phyloP scores from a whole-genome alignment of 441 rosid species.

The Gossypium davidsonii region DNA sequence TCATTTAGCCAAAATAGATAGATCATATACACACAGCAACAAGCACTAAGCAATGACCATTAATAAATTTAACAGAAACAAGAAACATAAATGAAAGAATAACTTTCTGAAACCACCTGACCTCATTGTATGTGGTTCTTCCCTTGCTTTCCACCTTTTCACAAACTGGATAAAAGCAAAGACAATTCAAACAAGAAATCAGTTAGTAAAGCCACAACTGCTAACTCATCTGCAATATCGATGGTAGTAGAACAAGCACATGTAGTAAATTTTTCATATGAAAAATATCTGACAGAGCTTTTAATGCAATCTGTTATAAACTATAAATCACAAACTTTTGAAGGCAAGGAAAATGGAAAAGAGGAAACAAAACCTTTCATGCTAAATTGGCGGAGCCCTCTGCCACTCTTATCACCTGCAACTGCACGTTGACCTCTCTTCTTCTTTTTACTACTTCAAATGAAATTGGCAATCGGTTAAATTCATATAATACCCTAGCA shows the following conservation, averaged over 20 bases:
- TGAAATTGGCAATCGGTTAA: slow-evolving; percentile 17
- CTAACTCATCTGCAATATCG: background rate
- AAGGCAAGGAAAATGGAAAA: background rate
- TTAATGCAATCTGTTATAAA: background rate
- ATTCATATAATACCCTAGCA: background rate
- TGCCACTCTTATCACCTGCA: slow-evolving; percentile 84
- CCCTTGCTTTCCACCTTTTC: slow-evolving; percentile 99
- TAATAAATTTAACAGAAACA: slow-evolving; percentile 1
- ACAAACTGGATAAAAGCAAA: slow-evolving; percentile 53
- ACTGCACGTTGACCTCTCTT: slow-evolving; percentile 78
- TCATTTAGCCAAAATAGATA: background rate
- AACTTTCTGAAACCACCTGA: slow-evolving; percentile 37
- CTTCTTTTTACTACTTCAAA: slow-evolving; percentile 68
- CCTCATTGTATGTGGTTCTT: slow-evolving; percentile 98
- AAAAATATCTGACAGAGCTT: background rate
- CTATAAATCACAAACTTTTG: background rate
- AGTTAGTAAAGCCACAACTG: background rate
- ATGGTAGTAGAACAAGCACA: background rate
- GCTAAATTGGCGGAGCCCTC: slow-evolving; percentile 97
- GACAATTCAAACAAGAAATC: slow-evolving; percentile 14
- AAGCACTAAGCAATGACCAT: background rate
- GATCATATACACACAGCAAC: background rate
- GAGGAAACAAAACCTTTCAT: slow-evolving; percentile 64
- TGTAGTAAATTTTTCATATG: background rate
- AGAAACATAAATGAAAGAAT: slow-evolving; percentile 6